phyloP scores from a whole-genome alignment of 2,329 filamentous ascomycete species.

The Colletotrichum trifolii region DNA sequence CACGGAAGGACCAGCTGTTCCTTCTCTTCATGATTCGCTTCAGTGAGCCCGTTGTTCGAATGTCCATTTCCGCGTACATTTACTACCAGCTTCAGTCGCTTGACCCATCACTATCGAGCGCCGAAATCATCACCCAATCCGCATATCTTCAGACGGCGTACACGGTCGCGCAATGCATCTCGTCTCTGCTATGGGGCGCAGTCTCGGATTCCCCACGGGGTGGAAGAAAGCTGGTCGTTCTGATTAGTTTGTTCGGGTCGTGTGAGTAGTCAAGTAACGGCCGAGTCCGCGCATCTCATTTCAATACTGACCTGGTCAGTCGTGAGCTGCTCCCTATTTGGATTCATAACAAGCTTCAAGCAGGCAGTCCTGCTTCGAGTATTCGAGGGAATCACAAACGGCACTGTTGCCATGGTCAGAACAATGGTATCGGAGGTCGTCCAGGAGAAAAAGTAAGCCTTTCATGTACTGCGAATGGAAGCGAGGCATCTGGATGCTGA shows the following conservation, averaged over 20 bases:
- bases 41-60: neutral
- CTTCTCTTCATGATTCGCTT: neutral
- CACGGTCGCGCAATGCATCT: slow-evolving; percentile 1
- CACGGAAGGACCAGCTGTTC: neutral
- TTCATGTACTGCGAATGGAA: neutral
- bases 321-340: neutral
- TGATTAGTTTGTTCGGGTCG: neutral
- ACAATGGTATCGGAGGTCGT: neutral
- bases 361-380: neutral
- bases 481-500: neutral
- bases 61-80: neutral
- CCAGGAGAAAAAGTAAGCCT: neutral
- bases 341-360: neutral
- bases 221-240: neutral
- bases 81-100: slow-evolving; percentile 10
- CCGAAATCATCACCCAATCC: neutral
- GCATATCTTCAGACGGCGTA: slow-evolving; percentile 11
- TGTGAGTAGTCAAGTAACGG: neutral
- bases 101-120: neutral
- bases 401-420: neutral
- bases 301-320: neutral
- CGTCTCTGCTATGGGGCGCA: slow-evolving; percentile 4
- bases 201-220: slow-evolving; percentile 6
- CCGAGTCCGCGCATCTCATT: too few species aligned
- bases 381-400: neutral